Evolutionary conservation across 2,329 filamentous ascomycete species (phyloP).

Genomic region (Penicillium sp.): DNA sequence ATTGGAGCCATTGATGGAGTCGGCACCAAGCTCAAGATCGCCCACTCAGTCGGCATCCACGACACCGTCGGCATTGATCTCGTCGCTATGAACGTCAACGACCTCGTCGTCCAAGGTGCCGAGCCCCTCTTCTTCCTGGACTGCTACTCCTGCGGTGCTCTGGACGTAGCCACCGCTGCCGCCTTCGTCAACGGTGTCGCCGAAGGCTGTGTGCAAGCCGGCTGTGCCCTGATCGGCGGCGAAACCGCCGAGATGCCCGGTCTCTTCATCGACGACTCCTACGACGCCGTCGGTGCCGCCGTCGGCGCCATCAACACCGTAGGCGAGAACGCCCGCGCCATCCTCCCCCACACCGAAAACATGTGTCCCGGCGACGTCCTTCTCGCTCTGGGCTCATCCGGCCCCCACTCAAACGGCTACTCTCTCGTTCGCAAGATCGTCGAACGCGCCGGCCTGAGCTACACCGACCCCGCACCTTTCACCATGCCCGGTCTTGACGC

Average conservation of each 20-base stretch:
- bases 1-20: slow-evolving; percentile 97
- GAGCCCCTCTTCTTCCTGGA: slow-evolving; percentile 96
- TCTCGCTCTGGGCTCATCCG: slow-evolving; percentile 78
- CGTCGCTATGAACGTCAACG: slow-evolving; percentile 99
- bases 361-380: slow-evolving; percentile 85
- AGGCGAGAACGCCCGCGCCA: slow-evolving; percentile 55
- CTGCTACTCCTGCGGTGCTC: slow-evolving; percentile 91
- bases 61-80: slow-evolving; percentile 94
- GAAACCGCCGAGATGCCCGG: slow-evolving; percentile 99
- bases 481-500: slow-evolving; percentile 65
- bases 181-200: slow-evolving; percentile 91
- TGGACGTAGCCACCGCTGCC: slow-evolving; percentile 73
- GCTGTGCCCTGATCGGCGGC: slow-evolving; percentile 89
- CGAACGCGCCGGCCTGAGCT: slow-evolving; percentile 67
- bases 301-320: slow-evolving; percentile 71
- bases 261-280: slow-evolving; percentile 84
- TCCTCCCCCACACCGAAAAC: slow-evolving; percentile 71
- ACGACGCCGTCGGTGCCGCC: slow-evolving; percentile 88
- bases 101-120: slow-evolving; percentile 92
- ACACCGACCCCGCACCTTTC: slow-evolving; percentile 76
- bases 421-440: slow-evolving; percentile 92
- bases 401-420: slow-evolving; percentile 95
- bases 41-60: slow-evolving; percentile 84
- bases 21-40: slow-evolving; percentile 95
- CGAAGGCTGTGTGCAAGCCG: slow-evolving; percentile 77